Evolutionary conservation across 192 early-diverging fungal genomes (phyloP).

Genomic region (Chytriomyces sp.): DNA sequence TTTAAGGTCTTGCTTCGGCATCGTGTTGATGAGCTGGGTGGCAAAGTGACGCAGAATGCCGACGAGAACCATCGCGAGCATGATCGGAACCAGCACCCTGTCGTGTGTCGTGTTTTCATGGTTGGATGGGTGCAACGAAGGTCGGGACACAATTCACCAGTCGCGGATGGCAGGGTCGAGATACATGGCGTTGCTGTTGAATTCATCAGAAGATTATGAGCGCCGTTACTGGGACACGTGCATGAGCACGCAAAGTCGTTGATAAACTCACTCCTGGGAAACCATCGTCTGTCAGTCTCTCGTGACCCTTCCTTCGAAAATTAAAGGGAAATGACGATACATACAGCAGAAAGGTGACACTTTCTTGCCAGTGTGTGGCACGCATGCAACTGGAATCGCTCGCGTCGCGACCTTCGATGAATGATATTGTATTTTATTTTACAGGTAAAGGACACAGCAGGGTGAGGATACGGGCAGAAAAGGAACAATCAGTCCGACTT

Average conservation of each 20-base stretch:
- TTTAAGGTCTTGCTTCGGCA: conserved; percentile 78
- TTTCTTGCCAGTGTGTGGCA: no score
- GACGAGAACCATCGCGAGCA: conserved; percentile 95
- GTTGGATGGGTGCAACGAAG: background rate
- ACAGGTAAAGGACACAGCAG: no score
- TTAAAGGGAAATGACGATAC: no score
- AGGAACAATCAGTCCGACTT: no score
- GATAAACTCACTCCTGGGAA: conserved; percentile 8
- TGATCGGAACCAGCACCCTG: conserved; percentile 94
- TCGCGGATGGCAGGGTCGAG: conserved; percentile 55
- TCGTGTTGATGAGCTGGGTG: conserved; percentile 82
- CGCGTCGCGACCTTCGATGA: no score
- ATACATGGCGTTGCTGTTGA: conserved; percentile 46
- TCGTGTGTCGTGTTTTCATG: conserved; percentile 40
- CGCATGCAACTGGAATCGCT: no score
- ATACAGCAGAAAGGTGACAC: no score
- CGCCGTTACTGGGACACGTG: background rate
- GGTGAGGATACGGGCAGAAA: no score
- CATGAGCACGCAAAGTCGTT: background rate
- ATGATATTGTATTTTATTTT: no score
- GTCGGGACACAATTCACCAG: conserved; percentile 13
- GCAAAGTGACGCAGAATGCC: conserved; percentile 93
- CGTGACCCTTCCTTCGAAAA: no score
- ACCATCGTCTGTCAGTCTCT: conserved; percentile 13
- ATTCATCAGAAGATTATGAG: background rate